phyloP scores from a whole-genome alignment of 768 basidiomycete species.

The Tremella fuciformis region DNA sequence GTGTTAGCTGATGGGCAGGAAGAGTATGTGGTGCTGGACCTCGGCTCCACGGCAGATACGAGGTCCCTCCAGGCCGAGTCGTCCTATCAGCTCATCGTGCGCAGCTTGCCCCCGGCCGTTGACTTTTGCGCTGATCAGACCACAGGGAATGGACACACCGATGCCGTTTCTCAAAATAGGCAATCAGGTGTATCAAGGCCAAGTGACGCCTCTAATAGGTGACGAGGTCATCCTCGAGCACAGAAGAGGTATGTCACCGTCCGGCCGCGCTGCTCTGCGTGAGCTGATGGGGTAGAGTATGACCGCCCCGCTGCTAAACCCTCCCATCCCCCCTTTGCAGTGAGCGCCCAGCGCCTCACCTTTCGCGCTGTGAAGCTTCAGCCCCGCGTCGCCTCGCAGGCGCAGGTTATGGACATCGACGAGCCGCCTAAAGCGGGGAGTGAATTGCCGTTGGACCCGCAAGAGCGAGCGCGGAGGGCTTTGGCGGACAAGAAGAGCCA shows the following conservation, averaged over 20 bases:
- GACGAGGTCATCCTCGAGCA: slow-evolving; percentile 45
- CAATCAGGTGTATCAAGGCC: slow-evolving; percentile 37
- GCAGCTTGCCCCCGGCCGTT: background rate
- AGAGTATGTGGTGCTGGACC: slow-evolving; percentile 70
- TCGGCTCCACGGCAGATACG: slow-evolving; percentile 56
- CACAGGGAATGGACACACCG: slow-evolving; percentile 58
- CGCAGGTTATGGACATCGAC: background rate
- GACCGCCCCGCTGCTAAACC: slow-evolving; percentile 5
- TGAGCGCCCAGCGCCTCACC: slow-evolving; percentile 3
- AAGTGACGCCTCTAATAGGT: slow-evolving; percentile 34
- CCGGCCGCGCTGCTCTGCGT: background rate
- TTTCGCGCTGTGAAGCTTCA: slow-evolving; percentile 5
- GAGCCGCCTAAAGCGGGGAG: too few species aligned
- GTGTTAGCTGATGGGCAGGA: slow-evolving; percentile 60
- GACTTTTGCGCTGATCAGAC: slow-evolving; percentile 6
- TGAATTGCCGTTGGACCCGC: too few species aligned
- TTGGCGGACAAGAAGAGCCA: background rate
- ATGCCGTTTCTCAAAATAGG: slow-evolving; percentile 61
- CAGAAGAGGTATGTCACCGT: slow-evolving; percentile 24
- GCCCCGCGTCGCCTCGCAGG: background rate
- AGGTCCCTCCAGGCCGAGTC: slow-evolving; percentile 45
- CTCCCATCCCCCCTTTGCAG: background rate
- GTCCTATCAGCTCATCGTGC: slow-evolving; percentile 42
- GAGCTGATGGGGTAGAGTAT: background rate
- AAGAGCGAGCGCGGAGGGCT: background rate